A percentile compares a stretch with the other conserved stretches of the same genome.
Conservation (phyloP, 2,329 filamentous ascomycete genomes). For the Colletotrichum liaoningense region DNA sequence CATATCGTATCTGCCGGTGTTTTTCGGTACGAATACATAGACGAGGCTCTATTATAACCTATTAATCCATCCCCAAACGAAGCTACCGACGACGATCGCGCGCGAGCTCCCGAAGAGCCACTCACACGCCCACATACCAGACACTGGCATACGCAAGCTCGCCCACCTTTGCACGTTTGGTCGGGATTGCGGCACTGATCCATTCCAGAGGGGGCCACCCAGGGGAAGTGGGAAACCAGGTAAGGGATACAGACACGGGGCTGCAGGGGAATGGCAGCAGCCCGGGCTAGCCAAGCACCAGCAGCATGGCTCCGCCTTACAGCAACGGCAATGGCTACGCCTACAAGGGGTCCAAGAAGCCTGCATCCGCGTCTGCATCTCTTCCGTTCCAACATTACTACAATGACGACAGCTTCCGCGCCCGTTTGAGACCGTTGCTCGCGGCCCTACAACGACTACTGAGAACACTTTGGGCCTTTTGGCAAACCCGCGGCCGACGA, state of each 20-base stretch:
- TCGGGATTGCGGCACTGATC: conserved; percentile 17
- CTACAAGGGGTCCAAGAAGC: conserved; percentile 27
- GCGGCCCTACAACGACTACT: conserved; percentile 11
- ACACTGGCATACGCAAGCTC: conserved; percentile 20
- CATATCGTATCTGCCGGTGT: not conserved
- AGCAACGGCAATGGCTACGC: conserved; percentile 47
- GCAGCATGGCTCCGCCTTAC: conserved; percentile 50
- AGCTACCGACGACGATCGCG: conserved; percentile 26
- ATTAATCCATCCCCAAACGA: not conserved
- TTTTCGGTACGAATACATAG: not conserved
- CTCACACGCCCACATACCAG: conserved; percentile 8
- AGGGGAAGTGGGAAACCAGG: conserved; percentile 8
- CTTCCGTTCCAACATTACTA: conserved; percentile 35
- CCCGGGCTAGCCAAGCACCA: conserved; percentile 23
- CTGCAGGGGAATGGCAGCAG: conserved; percentile 42
- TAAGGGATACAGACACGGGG: conserved; percentile 14
- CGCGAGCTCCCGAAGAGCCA: conserved; percentile 12
- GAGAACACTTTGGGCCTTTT: conserved; percentile 26
- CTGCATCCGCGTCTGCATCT: conserved; percentile 1
- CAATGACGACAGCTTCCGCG: conserved; percentile 37
- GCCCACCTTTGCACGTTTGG: not conserved
- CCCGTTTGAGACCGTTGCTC: conserved; percentile 28
- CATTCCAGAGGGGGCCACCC: conserved; percentile 16
- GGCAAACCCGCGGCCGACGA: conserved; percentile 30
- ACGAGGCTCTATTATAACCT: not conserved